phyloP scores from a whole-genome alignment of 495 filamentous ascomycete genomes.

The Bombardia bombarda region DNA sequence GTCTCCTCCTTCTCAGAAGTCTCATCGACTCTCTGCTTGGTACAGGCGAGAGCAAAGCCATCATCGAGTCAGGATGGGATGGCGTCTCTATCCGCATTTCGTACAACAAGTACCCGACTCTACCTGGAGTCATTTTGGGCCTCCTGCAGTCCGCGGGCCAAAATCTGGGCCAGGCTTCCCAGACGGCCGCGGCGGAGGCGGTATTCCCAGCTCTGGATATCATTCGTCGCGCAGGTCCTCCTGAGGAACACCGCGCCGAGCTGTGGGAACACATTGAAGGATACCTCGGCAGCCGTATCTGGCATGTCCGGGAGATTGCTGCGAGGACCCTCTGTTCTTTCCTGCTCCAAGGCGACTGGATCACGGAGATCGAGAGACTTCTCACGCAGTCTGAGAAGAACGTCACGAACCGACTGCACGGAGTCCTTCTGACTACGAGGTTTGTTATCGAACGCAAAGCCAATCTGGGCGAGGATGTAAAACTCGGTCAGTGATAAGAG shows the following conservation, averaged over 20 bases:
- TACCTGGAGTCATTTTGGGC: constrained; percentile 58
- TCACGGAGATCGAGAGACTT: constrained; percentile 39
- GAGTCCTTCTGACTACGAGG: constrained; percentile 50
- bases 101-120: constrained; percentile 63
- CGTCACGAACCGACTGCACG: constrained; percentile 47
- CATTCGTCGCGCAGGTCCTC: constrained; percentile 55
- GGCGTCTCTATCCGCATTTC: constrained; percentile 44
- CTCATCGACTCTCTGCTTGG: constrained; percentile 70
- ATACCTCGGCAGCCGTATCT: constrained; percentile 65
- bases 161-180: constrained; percentile 18
- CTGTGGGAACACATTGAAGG: constrained; percentile 41
- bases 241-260: constrained; percentile 33
- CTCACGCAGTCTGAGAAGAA: constrained; percentile 22
- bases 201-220: constrained; percentile 87
- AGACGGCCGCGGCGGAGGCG: constrained; percentile 49
- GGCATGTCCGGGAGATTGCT: constrained; percentile 87
- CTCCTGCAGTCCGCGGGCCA: constrained; percentile 48
- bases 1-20: constrained; percentile 79
- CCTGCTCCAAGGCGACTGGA: constrained; percentile 44
- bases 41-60: constrained; percentile 47
- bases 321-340: constrained; percentile 71
- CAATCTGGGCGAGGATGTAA: constrained; percentile 26
- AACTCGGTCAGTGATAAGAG: constrained; percentile 18
- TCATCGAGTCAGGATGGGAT: constrained; percentile 43
- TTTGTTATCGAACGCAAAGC: constrained; percentile 42